Conservation (phyloP, 2,329 filamentous ascomycete genomes). For the Stachybotrys chartarum region DNA sequence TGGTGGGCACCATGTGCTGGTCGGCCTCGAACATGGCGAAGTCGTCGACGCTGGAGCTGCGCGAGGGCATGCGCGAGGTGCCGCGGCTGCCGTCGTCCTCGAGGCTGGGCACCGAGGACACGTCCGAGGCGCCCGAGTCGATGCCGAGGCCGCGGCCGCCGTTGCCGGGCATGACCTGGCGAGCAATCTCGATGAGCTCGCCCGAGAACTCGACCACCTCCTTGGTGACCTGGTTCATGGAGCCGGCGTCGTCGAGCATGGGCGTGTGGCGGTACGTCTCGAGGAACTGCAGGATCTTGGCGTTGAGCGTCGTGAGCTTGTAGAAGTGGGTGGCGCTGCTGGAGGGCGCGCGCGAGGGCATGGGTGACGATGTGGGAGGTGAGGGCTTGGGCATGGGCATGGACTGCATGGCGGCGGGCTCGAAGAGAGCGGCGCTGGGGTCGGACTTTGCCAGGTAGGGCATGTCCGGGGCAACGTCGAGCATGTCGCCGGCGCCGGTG, state of each 20-base stretch:
- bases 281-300: slow-evolving; percentile 5
- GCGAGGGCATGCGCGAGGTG: neutral
- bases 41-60: slow-evolving; percentile 1
- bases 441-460: slow-evolving; percentile 1
- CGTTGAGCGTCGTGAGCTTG: slow-evolving; percentile 6
- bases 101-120: neutral
- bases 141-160: neutral
- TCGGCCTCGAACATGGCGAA: neutral
- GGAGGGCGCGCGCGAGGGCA: neutral
- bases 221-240: slow-evolving; percentile 4
- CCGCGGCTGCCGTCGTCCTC: slow-evolving; percentile 1
- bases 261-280: slow-evolving; percentile 2
- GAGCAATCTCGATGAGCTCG: slow-evolving; percentile 7
- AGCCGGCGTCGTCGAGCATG: neutral
- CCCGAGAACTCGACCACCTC: slow-evolving; percentile 8
- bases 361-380: neutral
- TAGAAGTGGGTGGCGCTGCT: slow-evolving; percentile 3
- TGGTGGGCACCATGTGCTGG: slow-evolving; percentile 1
- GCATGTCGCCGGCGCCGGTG: neutral
- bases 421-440: neutral
- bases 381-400: neutral
- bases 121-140: neutral
- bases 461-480: slow-evolving; percentile 3
- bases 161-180: slow-evolving; percentile 5
- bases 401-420: neutral